Evolutionary conservation across 2,329 filamentous ascomycete genomes (phyloP).

Genomic region (Xylaria sp.): DNA sequence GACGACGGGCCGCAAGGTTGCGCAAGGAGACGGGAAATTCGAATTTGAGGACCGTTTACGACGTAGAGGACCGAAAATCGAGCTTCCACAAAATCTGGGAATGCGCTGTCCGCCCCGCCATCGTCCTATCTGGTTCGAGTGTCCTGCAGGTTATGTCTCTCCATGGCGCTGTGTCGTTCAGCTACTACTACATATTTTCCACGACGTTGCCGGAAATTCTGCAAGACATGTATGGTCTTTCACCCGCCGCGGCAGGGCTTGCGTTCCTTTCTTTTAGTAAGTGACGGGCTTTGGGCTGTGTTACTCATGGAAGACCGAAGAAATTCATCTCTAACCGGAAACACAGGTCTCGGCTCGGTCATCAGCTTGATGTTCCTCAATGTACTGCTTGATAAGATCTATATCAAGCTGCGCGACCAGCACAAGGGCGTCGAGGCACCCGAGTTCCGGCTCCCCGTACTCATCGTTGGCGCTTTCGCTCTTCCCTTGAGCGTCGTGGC

Average conservation of each 20-base stretch:
- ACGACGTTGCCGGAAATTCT: constrained; percentile 60
- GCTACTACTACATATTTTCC: constrained; percentile 59
- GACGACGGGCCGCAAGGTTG: constrained; percentile 46
- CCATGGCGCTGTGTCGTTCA: constrained; percentile 55
- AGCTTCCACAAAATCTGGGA: constrained; percentile 44
- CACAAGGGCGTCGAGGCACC: constrained; percentile 52
- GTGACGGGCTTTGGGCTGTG: constrained; percentile 21
- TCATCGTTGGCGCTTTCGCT: constrained; percentile 52
- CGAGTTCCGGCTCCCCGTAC: constrained; percentile 60
- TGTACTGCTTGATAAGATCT: constrained; percentile 57
- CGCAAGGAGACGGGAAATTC: constrained; percentile 41
- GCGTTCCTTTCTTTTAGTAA: constrained; percentile 62
- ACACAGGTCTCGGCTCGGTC: constrained; percentile 54
- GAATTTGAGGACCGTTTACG: constrained; percentile 41
- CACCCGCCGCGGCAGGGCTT: constrained; percentile 57
- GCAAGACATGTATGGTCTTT: constrained; percentile 53
- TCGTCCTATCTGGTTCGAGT: constrained; percentile 54
- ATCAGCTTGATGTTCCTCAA: constrained; percentile 58
- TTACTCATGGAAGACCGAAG: background rate
- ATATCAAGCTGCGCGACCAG: constrained; percentile 51
- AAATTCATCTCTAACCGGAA: constrained; percentile 26
- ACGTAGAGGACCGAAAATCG: constrained; percentile 34
- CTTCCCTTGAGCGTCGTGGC: constrained; percentile 52
- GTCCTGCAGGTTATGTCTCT: constrained; percentile 57
- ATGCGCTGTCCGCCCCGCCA: constrained; percentile 52